Base-by-base conservation (phyloP, 495 filamentous ascomycete species). In the Neurospora terricola region DNA sequence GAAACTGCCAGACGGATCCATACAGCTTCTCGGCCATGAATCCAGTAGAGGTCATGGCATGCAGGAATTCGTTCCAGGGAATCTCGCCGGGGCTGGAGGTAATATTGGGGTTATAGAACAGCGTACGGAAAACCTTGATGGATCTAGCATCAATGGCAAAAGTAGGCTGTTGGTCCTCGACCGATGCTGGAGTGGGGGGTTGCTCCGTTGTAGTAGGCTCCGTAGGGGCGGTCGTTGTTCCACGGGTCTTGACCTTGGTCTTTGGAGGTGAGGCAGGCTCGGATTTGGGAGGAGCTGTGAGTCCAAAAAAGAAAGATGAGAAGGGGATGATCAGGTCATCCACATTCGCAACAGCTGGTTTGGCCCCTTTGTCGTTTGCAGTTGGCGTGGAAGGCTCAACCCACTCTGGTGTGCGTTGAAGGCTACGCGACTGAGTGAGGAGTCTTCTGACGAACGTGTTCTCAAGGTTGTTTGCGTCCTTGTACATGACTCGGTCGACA, bases 1-100 rank as follows among this genome's bases (percentile, higher is more conserved):
- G 71, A 73, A 89, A 88, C 66, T 85, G 78, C 88, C 87, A 90
- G 0, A 82, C 85, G 2, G 83, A 87, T 0, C 87, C 87, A 71
- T 87, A 85, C 10, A 88, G 77, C 76, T 89, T 88, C 77, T 83
- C 77, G 0, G 81, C 78, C 5, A 69, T 34, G 69, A 89, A 88
- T 2, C 86, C 85, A 6, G 81, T 79, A 6, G 80, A 74, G 8
- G 75, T 70, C 85, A 90, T 85, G 8, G 87, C 86, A 70, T 86
- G 79, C 27, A 90, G 74, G 71, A 90, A 86, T 71, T 88, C 86
- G 30, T 72, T 78, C 88, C 87, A 90, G 0, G 82, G 43, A 8
- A 89, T 48, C 66, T 88, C 85, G 8, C 81, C 82, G 0, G 76
- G 73, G 18, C 54, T 71, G 0, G 76, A 73, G 4, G 73, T 73